Base-by-base conservation (phyloP, 208 protist species). In the Balamuthia mandrillaris region DNA sequence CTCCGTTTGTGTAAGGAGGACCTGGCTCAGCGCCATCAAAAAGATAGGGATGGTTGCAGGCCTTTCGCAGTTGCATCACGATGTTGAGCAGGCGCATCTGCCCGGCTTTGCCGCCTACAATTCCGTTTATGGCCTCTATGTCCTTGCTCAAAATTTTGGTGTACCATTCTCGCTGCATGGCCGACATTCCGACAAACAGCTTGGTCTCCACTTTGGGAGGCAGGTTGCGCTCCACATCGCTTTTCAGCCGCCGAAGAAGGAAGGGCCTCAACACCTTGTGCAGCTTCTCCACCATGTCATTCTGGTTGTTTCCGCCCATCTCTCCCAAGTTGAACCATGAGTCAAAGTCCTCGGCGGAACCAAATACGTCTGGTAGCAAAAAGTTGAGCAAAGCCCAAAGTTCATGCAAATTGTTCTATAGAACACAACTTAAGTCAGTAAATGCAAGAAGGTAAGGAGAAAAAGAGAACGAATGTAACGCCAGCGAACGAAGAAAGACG, bases 331-430 rank as follows among this genome's bases (percentile, higher is more conserved):
- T 91, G 88, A 81, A 97, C 83, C 96, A 96, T 39, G 90, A 86
- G 49, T 99, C 95, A 86, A 99, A 99, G 66, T 95, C 92, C 35
- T 97, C 95, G 47, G 87, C 49, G 44, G 93, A 92, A 49, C 84
- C 51, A 66, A 99, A 99, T 9, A 98, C 87, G 45, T 95, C 88
- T 7, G 97, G 97, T 33, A 98, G 95, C 6, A 99, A 88, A 88
- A 98, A 99, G 89, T 99, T 97, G 37, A 99, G 93, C 49, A 99
- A 90, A 29, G 97, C 94, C 97, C 97, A 99, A 41, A 99, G 90
- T 91, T 99, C 98, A 63, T 97, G 94, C 60, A 99, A 77, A 90
- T 99, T 98, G 91, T 99, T 99, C 92, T 99, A 96, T 41, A 99
- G 86, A 39, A 93, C 88, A 35, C 66, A 85, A 81, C 49, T n/a